Evolutionary conservation across 345 rosid genomes (phyloP).

Genomic region (Melastoma malabathricum): DNA sequence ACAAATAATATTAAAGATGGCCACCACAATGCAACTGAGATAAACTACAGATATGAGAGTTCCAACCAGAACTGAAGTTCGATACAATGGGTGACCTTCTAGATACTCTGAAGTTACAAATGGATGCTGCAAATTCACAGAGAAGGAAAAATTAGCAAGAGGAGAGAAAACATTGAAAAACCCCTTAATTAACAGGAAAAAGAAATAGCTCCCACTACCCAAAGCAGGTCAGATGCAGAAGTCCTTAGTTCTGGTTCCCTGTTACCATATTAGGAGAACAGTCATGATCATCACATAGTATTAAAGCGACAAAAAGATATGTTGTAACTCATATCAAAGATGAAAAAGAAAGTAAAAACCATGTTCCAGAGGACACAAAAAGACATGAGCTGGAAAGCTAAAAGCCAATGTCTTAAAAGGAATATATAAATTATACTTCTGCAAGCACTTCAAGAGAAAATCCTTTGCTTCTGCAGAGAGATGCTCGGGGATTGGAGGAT

Average conservation of each 20-base stretch:
- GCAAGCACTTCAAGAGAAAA: conserved; percentile 68
- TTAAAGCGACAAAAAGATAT: neutral
- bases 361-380: neutral
- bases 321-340: too few relatives aligned
- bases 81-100: conserved; percentile 32
- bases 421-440: conserved; percentile 33
- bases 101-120: conserved; percentile 52
- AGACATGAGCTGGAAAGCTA: neutral
- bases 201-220: conserved; percentile 28
- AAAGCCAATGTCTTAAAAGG: conserved; percentile 2
- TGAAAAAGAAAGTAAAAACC: neutral
- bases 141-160: conserved; percentile 6
- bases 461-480: conserved; percentile 79
- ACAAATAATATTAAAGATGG: conserved; percentile 5
- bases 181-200: neutral
- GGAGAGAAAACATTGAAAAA: too few relatives aligned
- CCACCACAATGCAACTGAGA: conserved; percentile 4
- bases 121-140: conserved; percentile 51
- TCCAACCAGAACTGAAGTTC: conserved; percentile 42
- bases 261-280: conserved; percentile 10
- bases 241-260: conserved; percentile 81
- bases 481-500: conserved; percentile 90
- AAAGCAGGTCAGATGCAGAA: conserved; percentile 60
- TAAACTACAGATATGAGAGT: conserved; percentile 2
- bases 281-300: neutral